Evolutionary conservation across 139 green algal genomes (phyloP).

Genomic region (Chlorella vulgaris): DNA sequence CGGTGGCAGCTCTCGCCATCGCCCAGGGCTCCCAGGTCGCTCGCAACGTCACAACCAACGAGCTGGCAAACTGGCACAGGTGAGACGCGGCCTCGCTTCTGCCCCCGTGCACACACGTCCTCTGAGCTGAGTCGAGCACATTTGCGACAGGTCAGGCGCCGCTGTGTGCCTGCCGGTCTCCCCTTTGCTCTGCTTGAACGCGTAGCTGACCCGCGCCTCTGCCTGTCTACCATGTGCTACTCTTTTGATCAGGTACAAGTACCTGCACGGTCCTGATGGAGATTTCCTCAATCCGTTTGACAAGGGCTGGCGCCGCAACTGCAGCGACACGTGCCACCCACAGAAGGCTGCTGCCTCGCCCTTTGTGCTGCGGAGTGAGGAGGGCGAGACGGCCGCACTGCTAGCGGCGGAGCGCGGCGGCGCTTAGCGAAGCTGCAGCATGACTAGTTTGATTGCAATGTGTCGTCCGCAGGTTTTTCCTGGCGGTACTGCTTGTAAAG

Average conservation of each 20-base stretch:
- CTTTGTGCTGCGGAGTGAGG: conserved; percentile 35
- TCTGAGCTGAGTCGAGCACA: too few species aligned
- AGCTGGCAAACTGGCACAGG: conserved; percentile 93
- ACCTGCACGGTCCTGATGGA: conserved; percentile 73
- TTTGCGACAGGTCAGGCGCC: too few species aligned
- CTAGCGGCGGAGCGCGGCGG: conserved; percentile 44
- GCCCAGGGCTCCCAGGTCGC: conserved; percentile 79
- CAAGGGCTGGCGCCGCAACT: conserved; percentile 72
- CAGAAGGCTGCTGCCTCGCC: conserved; percentile 15
- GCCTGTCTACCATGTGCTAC: too few species aligned
- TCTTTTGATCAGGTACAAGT: conserved; percentile 75
- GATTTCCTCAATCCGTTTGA: conserved; percentile 92
- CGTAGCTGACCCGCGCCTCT: too few species aligned
- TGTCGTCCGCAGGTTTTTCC: too few species aligned
- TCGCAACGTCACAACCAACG: conserved; percentile 97
- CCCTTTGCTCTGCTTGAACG: too few species aligned
- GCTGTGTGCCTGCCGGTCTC: too few species aligned
- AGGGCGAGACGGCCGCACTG: conserved; percentile 40
- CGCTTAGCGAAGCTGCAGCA: neutral
- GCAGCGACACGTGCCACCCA: conserved; percentile 50
- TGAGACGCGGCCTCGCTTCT: conserved; percentile 22
- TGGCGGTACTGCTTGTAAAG: too few species aligned
- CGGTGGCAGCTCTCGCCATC: conserved; percentile 78
- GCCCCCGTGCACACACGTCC: neutral
- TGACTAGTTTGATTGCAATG: neutral